phyloP scores from a whole-genome alignment of 2,329 filamentous ascomycete species.

The Ophiostoma piceae region DNA sequence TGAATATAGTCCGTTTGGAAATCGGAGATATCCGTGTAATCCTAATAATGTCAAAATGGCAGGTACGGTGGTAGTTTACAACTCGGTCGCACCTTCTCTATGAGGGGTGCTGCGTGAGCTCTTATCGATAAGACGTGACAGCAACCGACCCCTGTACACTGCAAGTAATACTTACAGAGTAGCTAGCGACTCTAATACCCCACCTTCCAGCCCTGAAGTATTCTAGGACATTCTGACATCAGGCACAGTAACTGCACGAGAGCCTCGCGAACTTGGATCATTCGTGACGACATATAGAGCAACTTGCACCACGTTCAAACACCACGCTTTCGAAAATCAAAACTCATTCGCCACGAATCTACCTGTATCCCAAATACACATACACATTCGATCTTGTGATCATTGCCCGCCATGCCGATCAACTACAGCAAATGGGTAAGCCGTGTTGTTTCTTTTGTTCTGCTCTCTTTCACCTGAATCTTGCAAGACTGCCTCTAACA shows the following conservation, averaged over 20 bases:
- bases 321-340: not conserved
- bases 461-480: not conserved
- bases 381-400: not conserved
- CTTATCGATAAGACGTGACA: conserved; percentile 22
- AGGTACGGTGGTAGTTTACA: not conserved
- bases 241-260: conserved; percentile 11
- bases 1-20: not conserved
- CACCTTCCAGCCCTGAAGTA: conserved; percentile 19
- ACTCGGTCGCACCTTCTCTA: not conserved
- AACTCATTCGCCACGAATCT: no score
- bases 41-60: not conserved
- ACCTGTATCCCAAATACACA: not conserved
- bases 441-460: not conserved
- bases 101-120: conserved; percentile 12
- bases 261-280: conserved; percentile 12
- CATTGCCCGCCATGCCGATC: conserved; percentile 40
- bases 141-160: not conserved
- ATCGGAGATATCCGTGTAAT: not conserved
- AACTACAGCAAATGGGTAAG: conserved; percentile 62
- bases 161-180: not conserved
- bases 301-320: not conserved
- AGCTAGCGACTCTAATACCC: conserved; percentile 16
- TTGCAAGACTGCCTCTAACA: not conserved
- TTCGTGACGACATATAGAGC: not conserved
- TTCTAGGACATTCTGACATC: conserved; percentile 20